phyloP scores from a whole-genome alignment of 768 basidiomycete species.

The Russula abietina region DNA sequence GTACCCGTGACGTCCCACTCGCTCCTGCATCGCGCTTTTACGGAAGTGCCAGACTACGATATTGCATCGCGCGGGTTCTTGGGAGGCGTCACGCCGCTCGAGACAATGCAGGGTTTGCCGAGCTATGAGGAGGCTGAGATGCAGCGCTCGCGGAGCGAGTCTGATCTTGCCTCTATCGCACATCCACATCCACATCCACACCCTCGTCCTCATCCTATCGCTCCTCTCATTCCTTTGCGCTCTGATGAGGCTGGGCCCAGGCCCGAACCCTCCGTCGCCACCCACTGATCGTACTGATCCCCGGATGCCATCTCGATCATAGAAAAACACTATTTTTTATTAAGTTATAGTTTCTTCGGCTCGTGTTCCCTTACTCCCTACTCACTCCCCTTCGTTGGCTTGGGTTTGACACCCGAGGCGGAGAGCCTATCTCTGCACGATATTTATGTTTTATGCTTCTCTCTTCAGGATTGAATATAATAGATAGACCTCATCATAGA shows the following conservation, averaged over 20 bases:
- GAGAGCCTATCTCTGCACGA: background rate
- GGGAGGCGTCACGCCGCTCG: conserved; percentile 81
- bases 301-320: background rate
- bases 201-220: too few relatives aligned
- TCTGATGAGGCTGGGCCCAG: background rate
- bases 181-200: too few relatives aligned
- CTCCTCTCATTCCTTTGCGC: background rate
- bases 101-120: conserved; percentile 70
- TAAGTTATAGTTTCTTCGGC: background rate
- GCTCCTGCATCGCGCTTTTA: conserved; percentile 57
- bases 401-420: background rate
- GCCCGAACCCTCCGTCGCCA: background rate
- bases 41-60: conserved; percentile 80
- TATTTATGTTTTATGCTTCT: background rate
- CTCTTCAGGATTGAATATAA: background rate
- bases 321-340: background rate
- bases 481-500: background rate
- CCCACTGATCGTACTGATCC: too few relatives aligned
- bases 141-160: conserved; percentile 25
- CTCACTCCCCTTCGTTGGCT: background rate
- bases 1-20: conserved; percentile 23
- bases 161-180: conserved; percentile 23
- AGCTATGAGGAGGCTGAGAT: conserved; percentile 70
- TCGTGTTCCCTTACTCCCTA: background rate
- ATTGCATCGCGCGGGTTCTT: conserved; percentile 83